Evolutionary conservation across 768 basidiomycete species (phyloP).

Genomic region (Sporobolomyces phaffii): DNA sequence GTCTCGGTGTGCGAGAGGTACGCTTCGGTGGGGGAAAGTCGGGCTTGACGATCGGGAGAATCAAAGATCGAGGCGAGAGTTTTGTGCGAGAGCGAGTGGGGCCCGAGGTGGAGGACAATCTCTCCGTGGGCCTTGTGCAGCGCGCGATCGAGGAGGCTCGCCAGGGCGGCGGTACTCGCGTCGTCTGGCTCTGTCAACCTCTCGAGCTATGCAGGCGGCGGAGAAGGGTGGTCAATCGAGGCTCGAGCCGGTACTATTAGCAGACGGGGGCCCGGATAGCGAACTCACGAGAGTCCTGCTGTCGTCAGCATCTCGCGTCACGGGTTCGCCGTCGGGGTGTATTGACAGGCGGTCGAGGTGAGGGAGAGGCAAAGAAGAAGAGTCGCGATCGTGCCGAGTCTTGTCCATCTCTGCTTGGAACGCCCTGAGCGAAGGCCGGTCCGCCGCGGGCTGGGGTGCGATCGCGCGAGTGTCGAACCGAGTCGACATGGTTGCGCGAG

Average conservation of each 20-base stretch:
- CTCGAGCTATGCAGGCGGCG: slow-evolving; percentile 11
- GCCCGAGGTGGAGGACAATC: slow-evolving; percentile 44
- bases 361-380: too few species aligned
- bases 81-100: slow-evolving; percentile 41
- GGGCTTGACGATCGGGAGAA: slow-evolving; percentile 11
- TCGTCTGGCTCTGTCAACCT: slow-evolving; percentile 17
- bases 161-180: slow-evolving; percentile 33
- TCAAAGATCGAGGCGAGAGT: slow-evolving; percentile 38
- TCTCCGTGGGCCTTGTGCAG: slow-evolving; percentile 44
- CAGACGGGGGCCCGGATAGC: neutral
- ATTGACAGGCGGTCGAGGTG: too few species aligned
- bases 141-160: slow-evolving; percentile 35
- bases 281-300: slow-evolving; percentile 36
- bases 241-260: neutral
- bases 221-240: neutral
- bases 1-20: slow-evolving; percentile 34
- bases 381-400: slow-evolving; percentile 41
- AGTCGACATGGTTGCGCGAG: neutral
- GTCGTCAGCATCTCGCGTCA: slow-evolving; percentile 21
- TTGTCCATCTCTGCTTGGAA: slow-evolving; percentile 46
- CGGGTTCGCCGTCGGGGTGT: too few species aligned
- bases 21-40: slow-evolving; percentile 23
- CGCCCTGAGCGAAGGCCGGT: slow-evolving; percentile 40
- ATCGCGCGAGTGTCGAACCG: slow-evolving; percentile 2
- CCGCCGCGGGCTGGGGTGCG: neutral